A percentile compares a stretch with the other conserved stretches of the same genome.
Conservation (phyloP, 1,284 basidiomycete genomes). For the Ganoderma leucocontextum region DNA sequence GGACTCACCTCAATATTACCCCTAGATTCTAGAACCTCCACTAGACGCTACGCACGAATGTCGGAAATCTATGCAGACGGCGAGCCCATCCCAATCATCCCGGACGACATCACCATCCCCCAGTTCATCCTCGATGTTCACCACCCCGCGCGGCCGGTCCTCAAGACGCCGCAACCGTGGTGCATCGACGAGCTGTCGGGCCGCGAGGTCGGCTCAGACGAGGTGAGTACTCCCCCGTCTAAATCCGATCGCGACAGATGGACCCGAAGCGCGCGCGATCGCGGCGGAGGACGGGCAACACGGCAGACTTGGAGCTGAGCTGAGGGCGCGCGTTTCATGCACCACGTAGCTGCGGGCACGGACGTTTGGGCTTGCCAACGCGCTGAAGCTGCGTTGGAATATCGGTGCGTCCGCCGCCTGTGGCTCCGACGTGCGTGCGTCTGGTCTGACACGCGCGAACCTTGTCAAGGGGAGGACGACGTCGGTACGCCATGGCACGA, state of each 20-base stretch:
- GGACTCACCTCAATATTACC: neutral
- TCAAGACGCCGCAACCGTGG: conserved; percentile 47
- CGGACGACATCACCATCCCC: conserved; percentile 72
- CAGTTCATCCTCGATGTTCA: conserved; percentile 74
- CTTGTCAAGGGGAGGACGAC: conserved; percentile 32
- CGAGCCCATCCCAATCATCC: conserved; percentile 57
- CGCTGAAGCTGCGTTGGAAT: conserved; percentile 32
- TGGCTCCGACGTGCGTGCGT: neutral
- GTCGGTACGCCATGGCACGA: conserved; percentile 28
- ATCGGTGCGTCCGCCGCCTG: conserved; percentile 30
- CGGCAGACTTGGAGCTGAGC: neutral
- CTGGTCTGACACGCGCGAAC: neutral
- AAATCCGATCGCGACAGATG: too few species aligned
- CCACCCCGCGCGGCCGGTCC: conserved; percentile 56
- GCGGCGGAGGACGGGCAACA: conserved; percentile 8
- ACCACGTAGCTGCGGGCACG: conserved; percentile 32
- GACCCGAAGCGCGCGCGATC: neutral
- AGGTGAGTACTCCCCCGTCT: conserved; percentile 50
- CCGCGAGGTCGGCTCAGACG: conserved; percentile 53
- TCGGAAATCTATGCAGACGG: conserved; percentile 52
- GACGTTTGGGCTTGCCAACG: conserved; percentile 36
- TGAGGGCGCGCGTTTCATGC: neutral
- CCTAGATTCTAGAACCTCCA: neutral
- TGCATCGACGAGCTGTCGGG: conserved; percentile 71
- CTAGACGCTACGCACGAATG: conserved; percentile 25